Evolutionary conservation across 2,329 filamentous ascomycete genomes (phyloP).

Genomic region (Cordyceps sp.): DNA sequence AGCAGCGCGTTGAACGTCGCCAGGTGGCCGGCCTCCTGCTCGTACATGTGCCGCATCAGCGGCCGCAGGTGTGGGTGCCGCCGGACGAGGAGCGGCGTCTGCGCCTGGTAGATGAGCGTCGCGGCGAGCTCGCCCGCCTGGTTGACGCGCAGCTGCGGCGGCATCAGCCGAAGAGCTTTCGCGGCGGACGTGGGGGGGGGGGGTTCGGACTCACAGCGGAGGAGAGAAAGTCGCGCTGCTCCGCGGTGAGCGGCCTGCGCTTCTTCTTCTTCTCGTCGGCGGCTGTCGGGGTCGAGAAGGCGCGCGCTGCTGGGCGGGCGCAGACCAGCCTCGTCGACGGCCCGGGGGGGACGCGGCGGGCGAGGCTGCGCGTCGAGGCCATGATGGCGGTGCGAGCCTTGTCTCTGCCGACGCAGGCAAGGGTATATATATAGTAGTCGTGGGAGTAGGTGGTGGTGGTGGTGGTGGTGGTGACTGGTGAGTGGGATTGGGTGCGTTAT

Average conservation of each 20-base stretch:
- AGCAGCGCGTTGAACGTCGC: conserved; percentile 71
- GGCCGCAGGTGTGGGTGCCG: conserved; percentile 76
- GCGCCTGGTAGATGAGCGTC: conserved; percentile 80
- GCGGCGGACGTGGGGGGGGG: not conserved
- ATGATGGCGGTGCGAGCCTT: no score
- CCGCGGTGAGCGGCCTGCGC: conserved; percentile 45
- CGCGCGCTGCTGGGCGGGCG: no score
- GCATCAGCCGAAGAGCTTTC: no score
- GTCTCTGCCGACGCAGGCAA: no score
- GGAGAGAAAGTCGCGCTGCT: conserved; percentile 60
- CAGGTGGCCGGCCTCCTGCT: conserved; percentile 84
- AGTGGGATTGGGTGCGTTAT: no score
- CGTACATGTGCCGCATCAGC: conserved; percentile 95
- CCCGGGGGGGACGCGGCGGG: no score
- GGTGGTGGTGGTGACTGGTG: no score
- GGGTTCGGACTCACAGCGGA: conserved; percentile 38
- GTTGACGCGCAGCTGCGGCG: conserved; percentile 66
- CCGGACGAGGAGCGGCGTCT: conserved; percentile 65
- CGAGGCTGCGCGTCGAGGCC: no score
- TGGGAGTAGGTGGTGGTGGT: no score
- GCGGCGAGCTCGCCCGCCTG: conserved; percentile 96
- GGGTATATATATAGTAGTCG: no score
- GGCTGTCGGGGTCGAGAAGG: no score
- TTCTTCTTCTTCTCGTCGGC: conserved; percentile 15
- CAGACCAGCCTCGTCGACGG: no score